Conservation (phyloP, 1,284 basidiomycete genomes). For the Fomitiporia mediterranea region DNA sequence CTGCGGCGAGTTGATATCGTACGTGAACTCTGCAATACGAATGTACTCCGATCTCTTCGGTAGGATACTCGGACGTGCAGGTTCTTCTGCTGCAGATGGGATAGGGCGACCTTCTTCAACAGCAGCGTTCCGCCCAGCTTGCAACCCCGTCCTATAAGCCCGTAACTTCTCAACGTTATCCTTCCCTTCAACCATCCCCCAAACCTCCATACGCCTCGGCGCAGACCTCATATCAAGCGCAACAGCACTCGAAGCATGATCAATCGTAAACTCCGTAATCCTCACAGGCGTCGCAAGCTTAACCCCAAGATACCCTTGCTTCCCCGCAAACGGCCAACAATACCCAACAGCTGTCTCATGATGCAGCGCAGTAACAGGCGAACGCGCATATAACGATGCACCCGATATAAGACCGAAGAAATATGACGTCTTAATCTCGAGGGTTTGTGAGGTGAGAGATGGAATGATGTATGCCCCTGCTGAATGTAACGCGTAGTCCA, state of each 20-base stretch:
- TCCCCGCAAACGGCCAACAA: slow-evolving; percentile 90
- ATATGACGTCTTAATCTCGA: slow-evolving; percentile 55
- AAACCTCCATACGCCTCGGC: slow-evolving; percentile 83
- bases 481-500: slow-evolving; percentile 85
- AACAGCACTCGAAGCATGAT: slow-evolving; percentile 79
- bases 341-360: slow-evolving; percentile 77
- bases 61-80: slow-evolving; percentile 46
- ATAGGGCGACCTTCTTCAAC: slow-evolving; percentile 38
- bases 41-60: slow-evolving; percentile 55
- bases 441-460: slow-evolving; percentile 72
- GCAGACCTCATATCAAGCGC: slow-evolving; percentile 78
- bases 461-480: slow-evolving; percentile 81
- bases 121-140: slow-evolving; percentile 28
- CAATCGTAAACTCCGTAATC: slow-evolving; percentile 79
- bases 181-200: slow-evolving; percentile 77
- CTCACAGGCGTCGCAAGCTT: slow-evolving; percentile 64
- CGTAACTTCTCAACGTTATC: slow-evolving; percentile 62
- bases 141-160: slow-evolving; percentile 44
- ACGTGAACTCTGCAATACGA: slow-evolving; percentile 74
- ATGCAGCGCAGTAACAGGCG: slow-evolving; percentile 82
- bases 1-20: slow-evolving; percentile 64
- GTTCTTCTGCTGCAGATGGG: slow-evolving; percentile 32
- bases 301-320: slow-evolving; percentile 78
- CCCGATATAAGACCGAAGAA: slow-evolving; percentile 55
- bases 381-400: slow-evolving; percentile 63